Conservation (phyloP, 2,329 filamentous ascomycete species). For the Dactylellina drechsleri region DNA sequence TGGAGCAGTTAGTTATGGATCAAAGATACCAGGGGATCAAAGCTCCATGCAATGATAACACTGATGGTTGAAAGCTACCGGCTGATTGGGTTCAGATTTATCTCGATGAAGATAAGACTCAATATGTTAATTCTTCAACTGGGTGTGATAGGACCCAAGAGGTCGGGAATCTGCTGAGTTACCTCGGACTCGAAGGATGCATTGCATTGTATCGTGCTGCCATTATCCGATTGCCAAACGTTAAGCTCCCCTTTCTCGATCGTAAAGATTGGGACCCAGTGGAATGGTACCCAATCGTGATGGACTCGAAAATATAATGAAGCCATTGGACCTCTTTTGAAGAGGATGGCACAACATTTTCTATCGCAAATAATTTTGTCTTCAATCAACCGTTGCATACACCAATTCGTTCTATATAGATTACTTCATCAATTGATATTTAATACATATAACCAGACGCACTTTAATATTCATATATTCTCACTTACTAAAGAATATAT, state of each 20-base stretch:
- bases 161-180: constrained; percentile 28
- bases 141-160: constrained; percentile 32
- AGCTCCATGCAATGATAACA: constrained; percentile 21
- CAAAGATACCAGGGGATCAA: constrained; percentile 6
- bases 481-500: too few relatives aligned
- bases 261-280: constrained; percentile 6
- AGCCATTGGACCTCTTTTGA: constrained; percentile 30
- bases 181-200: constrained; percentile 1
- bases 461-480: too few relatives aligned
- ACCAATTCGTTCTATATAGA: background rate
- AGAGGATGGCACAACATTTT: constrained; percentile 9
- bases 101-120: constrained; percentile 1
- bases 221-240: constrained; percentile 24
- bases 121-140: constrained; percentile 10
- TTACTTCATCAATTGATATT: background rate
- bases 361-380: constrained; percentile 3
- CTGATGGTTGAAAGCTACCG: constrained; percentile 20
- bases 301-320: constrained; percentile 35
- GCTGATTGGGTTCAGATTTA: constrained; percentile 14
- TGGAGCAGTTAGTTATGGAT: constrained; percentile 10
- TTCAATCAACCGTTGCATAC: constrained; percentile 7
- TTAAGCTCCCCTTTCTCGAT: constrained; percentile 36
- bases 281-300: constrained; percentile 26
- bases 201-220: constrained; percentile 26
- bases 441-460: too few relatives aligned